Base-by-base conservation (phyloP, 208 protist genomes). In the Phytomonas sp. region DNA sequence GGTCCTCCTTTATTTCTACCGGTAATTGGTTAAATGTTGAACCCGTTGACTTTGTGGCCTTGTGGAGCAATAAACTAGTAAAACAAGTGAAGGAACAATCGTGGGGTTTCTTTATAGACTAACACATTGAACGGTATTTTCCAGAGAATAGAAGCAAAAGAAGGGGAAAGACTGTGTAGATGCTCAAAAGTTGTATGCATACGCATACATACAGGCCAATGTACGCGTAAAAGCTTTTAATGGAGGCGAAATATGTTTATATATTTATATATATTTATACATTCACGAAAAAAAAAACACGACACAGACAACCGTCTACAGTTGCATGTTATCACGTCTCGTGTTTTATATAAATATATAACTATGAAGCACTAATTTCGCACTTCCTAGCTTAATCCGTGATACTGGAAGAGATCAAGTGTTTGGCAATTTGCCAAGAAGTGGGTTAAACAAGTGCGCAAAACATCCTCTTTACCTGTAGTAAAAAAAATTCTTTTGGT, bases 241-340 rank as follows among this genome's bases (percentile, higher is more conserved):
- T 56, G 46, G 26, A 26, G 26, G 46, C 17, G 5, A 56, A 56
- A 26, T 56, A 23, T 26, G 46, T 23, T 56, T 26, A 51, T 65
- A 8, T 36, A 51, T 65, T 30, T 36, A 61, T 29, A 29, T 61
- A 30, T 8, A 56, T 65, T 65, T 53, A 37, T 32, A 4, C 13
- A 68, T 68, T 23, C 6, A 20, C 15, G 51, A 8, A 30, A 68
- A 68, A 68, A 68, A 68, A 67, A 65, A 67, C 66, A 32, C 46
- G 20, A n/a, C 23, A 26, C 29, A 68, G n/a, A 67, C 23, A 60
- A 30, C 28, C 20, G 4, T 62, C 31, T 26, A 68, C 5, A 68
- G 5, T 40, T 68, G 56, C 30, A 33, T 62, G n/a, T 8, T 40
- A 65, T 23, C 37, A 68, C 7, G 32, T 33, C 29, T 32, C 31